Evolutionary conservation across 768 basidiomycete genomes (phyloP).

Genomic region (Lactarius quietus): DNA sequence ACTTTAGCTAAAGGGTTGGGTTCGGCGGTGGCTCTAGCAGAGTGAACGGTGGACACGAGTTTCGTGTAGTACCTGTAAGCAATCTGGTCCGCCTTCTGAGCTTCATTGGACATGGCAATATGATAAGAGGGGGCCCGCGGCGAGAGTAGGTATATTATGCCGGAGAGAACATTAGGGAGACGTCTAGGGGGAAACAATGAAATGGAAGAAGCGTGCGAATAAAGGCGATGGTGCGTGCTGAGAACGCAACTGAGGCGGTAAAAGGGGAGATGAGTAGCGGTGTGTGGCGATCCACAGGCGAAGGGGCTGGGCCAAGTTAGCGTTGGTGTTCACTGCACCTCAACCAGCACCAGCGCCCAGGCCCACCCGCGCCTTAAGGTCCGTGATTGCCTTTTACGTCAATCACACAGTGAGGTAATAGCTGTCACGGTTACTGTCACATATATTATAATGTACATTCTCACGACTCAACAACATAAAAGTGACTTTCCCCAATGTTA

Average conservation of each 20-base stretch:
- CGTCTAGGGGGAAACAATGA: constrained; percentile 2
- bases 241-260: not conserved
- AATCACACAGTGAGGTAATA: not conserved
- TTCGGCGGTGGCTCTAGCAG: constrained; percentile 64
- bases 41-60: constrained; percentile 68
- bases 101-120: constrained; percentile 50
- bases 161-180: constrained; percentile 24
- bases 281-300: not conserved
- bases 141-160: constrained; percentile 23
- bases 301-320: not conserved
- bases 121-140: constrained; percentile 15
- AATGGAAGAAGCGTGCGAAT: not conserved
- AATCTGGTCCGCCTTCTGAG: constrained; percentile 78
- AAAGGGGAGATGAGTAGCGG: not conserved
- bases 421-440: not conserved
- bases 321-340: not conserved
- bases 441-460: not conserved
- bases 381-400: constrained; percentile 17
- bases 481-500: constrained; percentile 42
- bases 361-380: not conserved
- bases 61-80: constrained; percentile 81
- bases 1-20: constrained; percentile 44
- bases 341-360: not conserved
- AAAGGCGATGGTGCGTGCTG: not conserved
- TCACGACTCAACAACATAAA: constrained; percentile 22